A percentile compares a stretch with the other conserved stretches of the same genome.
Evolutionary conservation across 139 green algal species (phyloP).

Genomic region (Diplosphaera chodatii): DNA sequence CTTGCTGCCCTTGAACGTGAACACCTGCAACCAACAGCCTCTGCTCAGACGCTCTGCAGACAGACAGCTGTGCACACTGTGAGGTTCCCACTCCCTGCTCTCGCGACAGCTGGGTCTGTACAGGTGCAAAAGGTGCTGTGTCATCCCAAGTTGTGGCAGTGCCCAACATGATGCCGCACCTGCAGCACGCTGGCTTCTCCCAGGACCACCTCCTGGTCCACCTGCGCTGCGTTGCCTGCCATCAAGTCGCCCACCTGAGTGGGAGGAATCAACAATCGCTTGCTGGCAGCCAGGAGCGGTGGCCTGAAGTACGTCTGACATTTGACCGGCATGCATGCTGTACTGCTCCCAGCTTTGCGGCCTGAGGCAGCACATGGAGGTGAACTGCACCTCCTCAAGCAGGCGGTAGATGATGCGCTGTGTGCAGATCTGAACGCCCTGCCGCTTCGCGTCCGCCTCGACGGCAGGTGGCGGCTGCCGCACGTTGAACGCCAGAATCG

Average conservation of each 20-base stretch:
- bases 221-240: conserved; percentile 18
- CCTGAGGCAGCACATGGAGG: too few species aligned
- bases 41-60: conserved; percentile 15
- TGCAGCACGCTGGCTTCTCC: conserved; percentile 45
- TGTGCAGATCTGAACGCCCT: conserved; percentile 41
- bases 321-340: too few species aligned
- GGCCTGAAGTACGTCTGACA: too few species aligned
- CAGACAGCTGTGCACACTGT: too few species aligned
- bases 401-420: conserved; percentile 80
- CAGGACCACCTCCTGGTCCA: conserved; percentile 31
- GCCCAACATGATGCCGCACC: conserved; percentile 1
- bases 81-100: too few species aligned
- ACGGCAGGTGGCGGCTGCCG: conserved; percentile 13
- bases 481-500: conserved; percentile 75
- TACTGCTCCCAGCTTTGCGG: too few species aligned
- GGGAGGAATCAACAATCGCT: too few species aligned
- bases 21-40: conserved; percentile 25
- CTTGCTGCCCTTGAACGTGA: not conserved
- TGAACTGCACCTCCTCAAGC: conserved; percentile 50
- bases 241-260: conserved; percentile 28
- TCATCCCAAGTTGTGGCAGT: too few species aligned
- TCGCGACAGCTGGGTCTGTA: too few species aligned
- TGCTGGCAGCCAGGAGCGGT: too few species aligned
- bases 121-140: not conserved
- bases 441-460: conserved; percentile 33